Evolutionary conservation across 495 filamentous ascomycete genomes (phyloP).

Genomic region (Entonaema liquescens): DNA sequence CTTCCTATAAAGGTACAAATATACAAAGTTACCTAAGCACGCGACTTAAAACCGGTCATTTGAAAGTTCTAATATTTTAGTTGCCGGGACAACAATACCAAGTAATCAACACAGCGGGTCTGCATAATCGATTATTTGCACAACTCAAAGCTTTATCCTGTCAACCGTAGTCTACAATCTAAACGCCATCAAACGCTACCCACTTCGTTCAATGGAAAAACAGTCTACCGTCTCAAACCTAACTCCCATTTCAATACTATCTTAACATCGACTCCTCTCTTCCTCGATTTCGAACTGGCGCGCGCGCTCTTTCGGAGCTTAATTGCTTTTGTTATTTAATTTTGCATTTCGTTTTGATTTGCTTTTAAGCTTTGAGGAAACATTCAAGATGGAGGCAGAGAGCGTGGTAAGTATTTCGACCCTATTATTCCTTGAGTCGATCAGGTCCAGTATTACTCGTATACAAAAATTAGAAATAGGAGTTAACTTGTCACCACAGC

Average conservation of each 20-base stretch:
- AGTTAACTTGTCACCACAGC: conserved; percentile 19
- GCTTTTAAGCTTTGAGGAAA: conserved; percentile 37
- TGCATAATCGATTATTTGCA: conserved; percentile 35
- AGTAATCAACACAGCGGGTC: conserved; percentile 16
- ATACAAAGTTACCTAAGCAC: conserved; percentile 1
- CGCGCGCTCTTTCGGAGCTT: conserved; percentile 39
- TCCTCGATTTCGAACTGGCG: conserved; percentile 14
- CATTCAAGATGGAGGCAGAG: conserved; percentile 54
- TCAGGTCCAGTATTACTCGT: neutral
- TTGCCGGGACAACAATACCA: conserved; percentile 29
- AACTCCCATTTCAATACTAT: conserved; percentile 14
- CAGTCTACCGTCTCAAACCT: conserved; percentile 3
- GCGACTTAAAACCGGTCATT: neutral
- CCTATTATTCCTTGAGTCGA: neutral
- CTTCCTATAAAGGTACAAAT: conserved; percentile 13
- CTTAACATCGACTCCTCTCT: neutral
- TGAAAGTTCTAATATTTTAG: neutral
- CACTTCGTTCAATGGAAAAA: conserved; percentile 19
- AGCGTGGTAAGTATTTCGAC: conserved; percentile 48
- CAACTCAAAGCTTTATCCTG: conserved; percentile 32
- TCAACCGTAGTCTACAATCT: neutral
- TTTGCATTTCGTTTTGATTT: conserved; percentile 37
- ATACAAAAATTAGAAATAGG: neutral
- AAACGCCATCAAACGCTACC: conserved; percentile 7
- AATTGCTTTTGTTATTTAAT: conserved; percentile 41